Base-by-base conservation (phyloP, 345 rosid genomes). In the Hypericum perforatum region DNA sequence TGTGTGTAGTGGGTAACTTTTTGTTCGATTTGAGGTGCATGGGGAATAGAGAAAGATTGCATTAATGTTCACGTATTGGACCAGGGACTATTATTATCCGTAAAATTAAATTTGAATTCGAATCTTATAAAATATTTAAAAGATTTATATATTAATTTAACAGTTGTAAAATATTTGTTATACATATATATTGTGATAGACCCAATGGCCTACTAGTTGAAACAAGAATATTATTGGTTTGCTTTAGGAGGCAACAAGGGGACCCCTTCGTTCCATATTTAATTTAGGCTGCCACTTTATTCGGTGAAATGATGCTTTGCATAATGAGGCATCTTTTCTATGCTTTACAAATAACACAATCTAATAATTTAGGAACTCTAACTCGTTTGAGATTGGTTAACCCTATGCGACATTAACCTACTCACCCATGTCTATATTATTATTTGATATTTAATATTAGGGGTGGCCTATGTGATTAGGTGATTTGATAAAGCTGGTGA, bases 11-110 rank as follows among this genome's bases (percentile, higher is more conserved):
- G 45, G 44, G 11, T 48, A 45, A 51, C n/a, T 36, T 57, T 43
- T 60, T 60, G 59, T 29, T 67, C 60, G 61, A 56, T n/a, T 64
- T 54, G 60, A 46, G 63, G 42, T 80, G 82, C 87, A 78, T 81
- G 84, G 84, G 84, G 67, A 83, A 66, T 74, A 69, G 84, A 66
- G 81, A 78, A 80, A 76, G 82, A 52, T 6, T 7, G 57, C 59
- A 57, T 39, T 13, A 62, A 43, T 61, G 58, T 32, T 66, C 68
- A 74, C 68, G 65, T 48, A 45, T 11, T 16, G 44, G 50, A 77
- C 1, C 32, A 22, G 32, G 32, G 1, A 4, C 32, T 22, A n/a
- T n/a, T n/a, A n/a, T n/a, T n/a, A n/a, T n/a, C n/a, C n/a, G n/a
- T n/a, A 22, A 22, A 22, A 22, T 22, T 1, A 22, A 22, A 22